Evolutionary conservation across 2,329 filamentous ascomycete genomes (phyloP).

Genomic region (Beauveria asiatica): DNA sequence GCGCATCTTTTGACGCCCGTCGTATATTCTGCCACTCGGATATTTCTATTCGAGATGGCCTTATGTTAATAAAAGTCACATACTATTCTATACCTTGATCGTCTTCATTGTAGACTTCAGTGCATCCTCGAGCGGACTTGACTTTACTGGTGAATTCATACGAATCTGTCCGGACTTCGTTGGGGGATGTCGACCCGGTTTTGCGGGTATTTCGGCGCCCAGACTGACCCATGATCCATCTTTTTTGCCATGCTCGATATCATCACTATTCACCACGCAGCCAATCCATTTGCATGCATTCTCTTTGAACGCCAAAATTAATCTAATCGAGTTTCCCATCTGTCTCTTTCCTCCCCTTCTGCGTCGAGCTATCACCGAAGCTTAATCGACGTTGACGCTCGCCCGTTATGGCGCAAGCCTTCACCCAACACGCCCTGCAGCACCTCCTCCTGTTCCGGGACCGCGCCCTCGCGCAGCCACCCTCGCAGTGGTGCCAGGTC

Average conservation of each 20-base stretch:
- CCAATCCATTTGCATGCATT: neutral
- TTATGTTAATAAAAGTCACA: neutral
- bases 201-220: neutral
- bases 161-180: neutral
- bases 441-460: neutral
- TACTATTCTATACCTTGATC: neutral
- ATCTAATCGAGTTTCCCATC: too few species aligned
- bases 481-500: conserved; percentile 33
- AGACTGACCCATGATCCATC: neutral
- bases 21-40: neutral
- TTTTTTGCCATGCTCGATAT: neutral
- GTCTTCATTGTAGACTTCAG: conserved; percentile 12
- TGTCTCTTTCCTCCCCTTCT: too few species aligned
- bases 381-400: neutral
- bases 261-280: neutral
- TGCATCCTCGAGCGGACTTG: neutral
- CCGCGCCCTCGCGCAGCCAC: conserved; percentile 13
- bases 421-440: neutral
- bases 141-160: neutral
- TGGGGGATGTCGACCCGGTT: neutral
- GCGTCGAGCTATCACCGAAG: neutral
- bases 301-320: too few species aligned
- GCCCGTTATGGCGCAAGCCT: neutral
- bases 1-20: neutral
- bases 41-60: neutral